phyloP scores from a whole-genome alignment of 2,329 filamentous ascomycete species.

The Metarhizium guizhouense region DNA sequence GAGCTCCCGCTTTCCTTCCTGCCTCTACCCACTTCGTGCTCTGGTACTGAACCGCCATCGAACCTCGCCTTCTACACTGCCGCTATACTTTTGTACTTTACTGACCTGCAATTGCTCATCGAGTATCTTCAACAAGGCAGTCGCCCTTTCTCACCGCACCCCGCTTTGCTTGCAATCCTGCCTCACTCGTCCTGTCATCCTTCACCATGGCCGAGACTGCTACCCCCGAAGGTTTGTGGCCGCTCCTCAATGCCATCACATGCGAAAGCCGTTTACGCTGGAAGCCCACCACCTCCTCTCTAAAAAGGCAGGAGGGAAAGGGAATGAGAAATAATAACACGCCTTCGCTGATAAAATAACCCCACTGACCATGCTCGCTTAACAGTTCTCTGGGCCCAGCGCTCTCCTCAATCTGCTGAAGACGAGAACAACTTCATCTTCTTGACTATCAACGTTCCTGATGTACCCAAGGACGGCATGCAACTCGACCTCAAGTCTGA shows the following conservation, averaged over 20 bases:
- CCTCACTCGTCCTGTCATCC: not conserved
- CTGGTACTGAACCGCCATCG: not conserved
- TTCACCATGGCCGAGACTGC: constrained; percentile 19
- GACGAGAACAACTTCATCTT: constrained; percentile 88
- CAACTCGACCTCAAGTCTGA: constrained; percentile 78
- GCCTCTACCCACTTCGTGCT: not conserved
- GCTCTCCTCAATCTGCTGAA: constrained; percentile 63
- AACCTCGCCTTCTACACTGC: not conserved
- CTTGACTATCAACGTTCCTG: constrained; percentile 81
- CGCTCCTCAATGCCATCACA: not conserved
- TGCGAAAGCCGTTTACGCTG: not conserved
- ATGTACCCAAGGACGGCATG: constrained; percentile 66
- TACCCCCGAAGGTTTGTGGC: constrained; percentile 29
- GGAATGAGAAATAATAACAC: not conserved
- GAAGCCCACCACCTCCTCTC: not conserved
- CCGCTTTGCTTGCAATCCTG: constrained; percentile 1
- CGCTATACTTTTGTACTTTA: not conserved
- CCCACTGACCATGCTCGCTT: constrained; percentile 3
- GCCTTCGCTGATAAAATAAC: not conserved
- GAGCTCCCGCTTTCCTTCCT: constrained; percentile 2
- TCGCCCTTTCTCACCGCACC: not conserved
- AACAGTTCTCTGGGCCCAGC: constrained; percentile 94
- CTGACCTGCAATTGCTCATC: not conserved
- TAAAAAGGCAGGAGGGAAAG: not conserved
- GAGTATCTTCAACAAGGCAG: not conserved